These are phyloP conservation scores for Ophiostoma quercus DNA, from an alignment of 2,329 filamentous ascomycete species.

Conservation along the genomic window DNA sequence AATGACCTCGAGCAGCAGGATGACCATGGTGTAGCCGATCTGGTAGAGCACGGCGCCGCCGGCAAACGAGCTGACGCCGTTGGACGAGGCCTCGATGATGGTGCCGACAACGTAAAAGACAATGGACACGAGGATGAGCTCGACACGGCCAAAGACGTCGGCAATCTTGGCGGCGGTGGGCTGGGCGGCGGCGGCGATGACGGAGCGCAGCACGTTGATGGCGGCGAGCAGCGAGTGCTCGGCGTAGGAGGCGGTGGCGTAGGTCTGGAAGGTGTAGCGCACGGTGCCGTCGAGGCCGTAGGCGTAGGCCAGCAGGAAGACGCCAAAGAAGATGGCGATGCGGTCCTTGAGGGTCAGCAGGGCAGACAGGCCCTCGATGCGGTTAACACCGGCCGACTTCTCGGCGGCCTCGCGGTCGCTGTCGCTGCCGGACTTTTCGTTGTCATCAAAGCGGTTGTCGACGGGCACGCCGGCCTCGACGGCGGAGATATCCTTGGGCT, in stretches of 20 bases:
- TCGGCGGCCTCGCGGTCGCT: background rate
- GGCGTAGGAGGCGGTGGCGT: constrained; percentile 47
- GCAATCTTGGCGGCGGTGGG: constrained; percentile 58
- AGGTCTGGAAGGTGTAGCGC: constrained; percentile 51
- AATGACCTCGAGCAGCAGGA: constrained; percentile 59
- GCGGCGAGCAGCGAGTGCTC: constrained; percentile 53
- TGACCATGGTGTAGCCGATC: constrained; percentile 58
- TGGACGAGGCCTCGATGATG: constrained; percentile 50
- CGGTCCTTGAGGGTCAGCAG: constrained; percentile 49
- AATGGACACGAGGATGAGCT: constrained; percentile 51
- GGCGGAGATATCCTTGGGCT: constrained; percentile 7
- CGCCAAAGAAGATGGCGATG: constrained; percentile 48
- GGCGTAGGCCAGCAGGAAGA: constrained; percentile 60
- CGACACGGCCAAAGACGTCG: constrained; percentile 57
- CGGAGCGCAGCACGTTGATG: constrained; percentile 39
- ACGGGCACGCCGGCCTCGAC: background rate
- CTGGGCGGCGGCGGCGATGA: constrained; percentile 33
- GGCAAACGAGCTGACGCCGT: constrained; percentile 46
- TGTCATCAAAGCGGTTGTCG: background rate
- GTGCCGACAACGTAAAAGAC: constrained; percentile 41
- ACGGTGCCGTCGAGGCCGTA: constrained; percentile 58
- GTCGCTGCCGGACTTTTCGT: background rate
- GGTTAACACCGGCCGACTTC: constrained; percentile 51
- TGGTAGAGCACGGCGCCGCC: constrained; percentile 57
- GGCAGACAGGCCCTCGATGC: constrained; percentile 52